These are phyloP conservation scores for Metarhizium sp. DNA, from an alignment of 2,329 filamentous ascomycete species.

Conservation along the genomic window DNA sequence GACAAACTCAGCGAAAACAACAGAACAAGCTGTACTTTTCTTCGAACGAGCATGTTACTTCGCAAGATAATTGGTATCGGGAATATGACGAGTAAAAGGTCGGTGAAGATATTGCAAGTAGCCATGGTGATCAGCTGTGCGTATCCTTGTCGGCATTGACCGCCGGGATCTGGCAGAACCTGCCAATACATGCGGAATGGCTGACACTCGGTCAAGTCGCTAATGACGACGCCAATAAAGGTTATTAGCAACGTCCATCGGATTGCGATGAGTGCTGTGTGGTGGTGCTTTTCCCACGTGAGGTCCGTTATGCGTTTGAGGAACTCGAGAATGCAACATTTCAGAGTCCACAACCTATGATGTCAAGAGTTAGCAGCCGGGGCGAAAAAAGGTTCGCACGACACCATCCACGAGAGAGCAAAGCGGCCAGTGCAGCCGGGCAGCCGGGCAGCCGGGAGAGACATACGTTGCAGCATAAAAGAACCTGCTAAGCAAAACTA, in stretches of 20 bases:
- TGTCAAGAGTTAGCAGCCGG: not conserved
- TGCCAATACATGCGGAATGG: conserved; percentile 71
- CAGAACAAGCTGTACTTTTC: conserved; percentile 68
- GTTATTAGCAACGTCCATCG: conserved; percentile 69
- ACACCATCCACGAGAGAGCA: not conserved
- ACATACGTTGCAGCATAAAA: conserved; percentile 85
- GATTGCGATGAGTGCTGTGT: conserved; percentile 60
- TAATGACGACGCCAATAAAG: conserved; percentile 71
- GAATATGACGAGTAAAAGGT: conserved; percentile 77
- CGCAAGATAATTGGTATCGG: conserved; percentile 80
- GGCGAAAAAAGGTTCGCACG: not conserved
- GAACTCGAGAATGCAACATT: conserved; percentile 84
- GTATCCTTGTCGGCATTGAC: conserved; percentile 76
- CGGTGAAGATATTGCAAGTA: conserved; percentile 79
- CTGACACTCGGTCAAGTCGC: conserved; percentile 74
- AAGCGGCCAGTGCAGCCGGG: not conserved
- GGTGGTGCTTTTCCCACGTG: conserved; percentile 72
- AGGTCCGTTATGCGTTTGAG: conserved; percentile 75
- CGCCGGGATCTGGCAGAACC: conserved; percentile 75
- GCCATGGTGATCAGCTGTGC: conserved; percentile 85
- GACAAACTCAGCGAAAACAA: conserved; percentile 80
- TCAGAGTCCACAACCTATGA: conserved; percentile 79
- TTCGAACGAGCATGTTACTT: conserved; percentile 65
- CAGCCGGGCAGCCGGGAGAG: conserved; percentile 1
- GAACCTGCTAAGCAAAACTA: conserved; percentile 75